These are phyloP conservation scores for Effrenium voratum DNA, from an alignment of 73 alveolate genomes.

Conservation along the genomic window DNA sequence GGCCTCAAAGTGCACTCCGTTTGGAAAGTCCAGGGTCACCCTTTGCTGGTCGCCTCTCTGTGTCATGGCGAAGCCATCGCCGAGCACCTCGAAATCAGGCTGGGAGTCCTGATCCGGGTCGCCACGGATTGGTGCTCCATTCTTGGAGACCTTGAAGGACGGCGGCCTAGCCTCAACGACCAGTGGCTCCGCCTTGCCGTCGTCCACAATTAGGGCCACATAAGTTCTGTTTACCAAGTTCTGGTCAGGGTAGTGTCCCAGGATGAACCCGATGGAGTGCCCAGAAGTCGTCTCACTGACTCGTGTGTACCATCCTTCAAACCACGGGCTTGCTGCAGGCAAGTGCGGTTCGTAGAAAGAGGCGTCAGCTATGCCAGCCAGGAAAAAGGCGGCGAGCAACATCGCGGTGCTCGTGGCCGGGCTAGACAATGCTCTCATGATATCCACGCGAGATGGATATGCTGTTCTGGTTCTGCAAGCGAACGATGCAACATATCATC, in stretches of 20 bases:
- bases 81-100: constrained; percentile 11
- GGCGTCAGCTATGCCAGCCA: too few relatives aligned
- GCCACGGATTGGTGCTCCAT: not conserved
- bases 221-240: not conserved
- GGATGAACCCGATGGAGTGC: not conserved
- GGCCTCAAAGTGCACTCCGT: constrained; percentile 2
- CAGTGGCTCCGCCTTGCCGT: not conserved
- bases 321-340: constrained; percentile 4
- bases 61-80: not conserved
- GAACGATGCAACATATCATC: too few relatives aligned
- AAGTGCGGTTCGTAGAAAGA: too few relatives aligned
- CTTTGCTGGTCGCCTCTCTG: not conserved
- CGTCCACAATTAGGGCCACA: not conserved
- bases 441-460: too few relatives aligned
- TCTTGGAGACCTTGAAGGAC: not conserved
- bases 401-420: too few relatives aligned
- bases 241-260: not conserved
- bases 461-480: too few relatives aligned
- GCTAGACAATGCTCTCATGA: too few relatives aligned
- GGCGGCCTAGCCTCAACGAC: constrained; percentile 7
- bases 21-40: constrained; percentile 7
- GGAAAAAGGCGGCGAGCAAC: too few relatives aligned
- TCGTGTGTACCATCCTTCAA: constrained; percentile 46
- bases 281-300: constrained; percentile 25
- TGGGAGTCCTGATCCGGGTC: not conserved